Evolutionary conservation across 1,139 yeast species (phyloP), one percentile per base, ranked within the genome.

Genomic region (Geotrichum fermentans): DNA sequence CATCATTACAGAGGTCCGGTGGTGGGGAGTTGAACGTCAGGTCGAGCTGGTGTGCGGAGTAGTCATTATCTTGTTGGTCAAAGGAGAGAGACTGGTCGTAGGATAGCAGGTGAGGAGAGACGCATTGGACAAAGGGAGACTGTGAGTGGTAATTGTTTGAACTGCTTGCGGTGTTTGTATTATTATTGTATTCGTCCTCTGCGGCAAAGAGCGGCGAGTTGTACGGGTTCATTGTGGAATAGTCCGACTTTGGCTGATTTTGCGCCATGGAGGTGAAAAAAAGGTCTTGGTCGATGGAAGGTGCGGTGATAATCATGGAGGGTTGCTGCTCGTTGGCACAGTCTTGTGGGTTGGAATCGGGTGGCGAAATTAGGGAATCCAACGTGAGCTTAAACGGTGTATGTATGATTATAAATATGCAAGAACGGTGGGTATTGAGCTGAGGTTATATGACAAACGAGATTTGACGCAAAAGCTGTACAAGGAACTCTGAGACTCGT

Each of bases 341-440:
- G 33, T 39, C 42, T 34, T 28, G 33, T 7, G 34, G 17, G 33
- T 39, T 34, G 18, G 29, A 14, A 5, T 13, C 26, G 18, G 17
- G 42, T 10, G 42, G 42, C 42, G 20, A 39, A 28, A 10, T 16
- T 39, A 16, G 34, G 28, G 17, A 28, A 28, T 26, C 20, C 42
- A 39, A 39, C 30, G 42, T 39, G 42, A 21, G 13, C n/a, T n/a
- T n/a, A n/a, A n/a, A n/a, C n/a, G n/a, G n/a, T n/a, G n/a, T n/a
- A 28, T 28, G 30, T 8, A 13, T 28, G 30, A 8, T 28, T 28
- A 28, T 28, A 28, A 28, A 28, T 28, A 28, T 8, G 13, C 13
- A 28, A 13, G 11, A 8, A 13, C 8, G 13, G 8, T 28, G 30
- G 11, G n/a, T n/a, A n/a, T n/a, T n/a, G n/a, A n/a, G n/a, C n/a